Base-by-base conservation (phyloP, 2,329 filamentous ascomycete genomes). In the Fusarium keratoplasticum region DNA sequence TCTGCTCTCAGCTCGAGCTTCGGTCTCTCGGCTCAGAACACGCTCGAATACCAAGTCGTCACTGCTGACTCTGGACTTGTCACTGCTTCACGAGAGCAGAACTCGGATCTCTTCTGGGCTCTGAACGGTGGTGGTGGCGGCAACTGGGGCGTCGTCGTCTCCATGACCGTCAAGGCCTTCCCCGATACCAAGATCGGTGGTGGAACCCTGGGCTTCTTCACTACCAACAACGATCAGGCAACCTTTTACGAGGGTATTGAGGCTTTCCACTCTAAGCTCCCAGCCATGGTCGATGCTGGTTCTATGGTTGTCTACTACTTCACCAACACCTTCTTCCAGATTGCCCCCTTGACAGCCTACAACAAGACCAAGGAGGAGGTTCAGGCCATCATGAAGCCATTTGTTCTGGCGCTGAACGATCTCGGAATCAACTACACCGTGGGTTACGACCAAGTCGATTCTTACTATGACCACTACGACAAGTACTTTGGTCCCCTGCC, bases 61-160 rank as follows among this genome's bases (percentile, higher is more conserved):
- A 88, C 86, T 4, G 86, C 84, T 0, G 76, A 77, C 22, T 89
- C 89, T 1, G 65, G 83, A 18, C 72, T 86, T 16, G 70, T 90
- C 1, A 85, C 79, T 4, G 89, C 89, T 0, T 86, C 83, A 5
- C 84, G 81, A 4, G 77, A 77, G 0, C 66, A 86, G 31, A 88
- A 92, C 69, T 61, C 82, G 0, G 90, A 92, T 59, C 82, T 93
- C 3, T 92, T 89, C 81, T 93, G 90, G 90, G 91, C 90, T 3
- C 81, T 92, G 1, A 84, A 84, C 44, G 89, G 90, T 2, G 89
- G 90, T 1, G 90, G 90, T 1, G 87, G 86, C 6, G 88, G 89
- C 18, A 91, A 84, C n/a, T 92, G 87, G 72, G 90, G 85, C 5
- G 83, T 91, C 3, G 88, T 92, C 3, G 77, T 86, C 25, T 88